Base-by-base conservation (phyloP, 2,329 filamentous ascomycete genomes). In the Stachybotrys elegans region DNA sequence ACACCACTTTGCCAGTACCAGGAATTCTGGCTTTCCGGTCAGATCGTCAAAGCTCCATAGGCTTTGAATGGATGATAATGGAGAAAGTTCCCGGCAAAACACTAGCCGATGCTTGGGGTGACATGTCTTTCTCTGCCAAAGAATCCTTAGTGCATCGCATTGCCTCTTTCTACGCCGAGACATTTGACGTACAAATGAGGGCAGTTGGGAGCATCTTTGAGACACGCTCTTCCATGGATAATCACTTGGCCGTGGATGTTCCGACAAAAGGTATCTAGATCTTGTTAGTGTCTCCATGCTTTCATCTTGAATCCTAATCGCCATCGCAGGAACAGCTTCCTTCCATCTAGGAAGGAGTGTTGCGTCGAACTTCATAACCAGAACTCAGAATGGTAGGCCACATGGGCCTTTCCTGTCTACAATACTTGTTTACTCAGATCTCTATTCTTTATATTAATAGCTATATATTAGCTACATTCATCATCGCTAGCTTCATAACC, bases 41-140 rank as follows among this genome's bases (percentile, higher is more conserved):
- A 21, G 56, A 47, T 7, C 46, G 43, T 12, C 38, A 59, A 1
- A 68, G 66, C 17, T 46, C 57, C 4, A 51, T 70, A 22, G 61
- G 61, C 0, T 67, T 62, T 14, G 66, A 70, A 51, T 72, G 65
- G 66, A 69, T 70, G 14, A 41, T 69, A 9, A 66, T 70, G 61
- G 55, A 55, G 11, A 54, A 50, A 19, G 41, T 67, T 16, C 36
- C 42, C 1, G 65, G 62, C 1, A 47, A 22, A 3, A 53, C 48
- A 6, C 56, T 70, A 43, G 43, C 56, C 1, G 53, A 29, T 54
- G 57, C 17, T 48, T 64, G 47, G 51, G 51, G 11, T 45, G 60
- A 35, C 14, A 49, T 45, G 3, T 23, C 21, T 14, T 23, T 49
- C 2, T 12, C 22, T 3, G 27, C 22, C 2, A 50, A 49, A 16